Base-by-base conservation (phyloP, 2,329 filamentous ascomycete species). In the Sclerotinia borealis region DNA sequence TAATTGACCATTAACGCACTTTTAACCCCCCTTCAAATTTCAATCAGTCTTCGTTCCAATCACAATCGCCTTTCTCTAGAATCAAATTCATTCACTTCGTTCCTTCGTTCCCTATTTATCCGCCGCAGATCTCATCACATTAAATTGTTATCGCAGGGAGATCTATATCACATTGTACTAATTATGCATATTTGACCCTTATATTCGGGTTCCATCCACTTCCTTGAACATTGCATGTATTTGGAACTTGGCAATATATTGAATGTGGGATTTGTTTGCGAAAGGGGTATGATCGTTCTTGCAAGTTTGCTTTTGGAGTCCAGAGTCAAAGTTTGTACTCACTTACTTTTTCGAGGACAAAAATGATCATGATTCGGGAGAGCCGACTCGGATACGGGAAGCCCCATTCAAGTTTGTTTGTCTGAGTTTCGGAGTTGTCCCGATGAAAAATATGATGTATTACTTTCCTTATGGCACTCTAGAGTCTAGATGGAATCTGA, bases 101-200 rank as follows among this genome's bases (percentile, higher is more conserved):
- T 22, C 25, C 15, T 45, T 43, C 31, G 11, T 37, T 37, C 6
- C 13, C 19, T 15, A 6, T 31, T 47, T 61, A 61, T 25, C 49
- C 59, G 50, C 60, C 56, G 60, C 60, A 56, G 34, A 62, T 48
- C 50, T 48, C 4, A 62, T 56, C 50, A 55, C 31, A 36, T 34
- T 31, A 13, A 29, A 41, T 61, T 25, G 7, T 43, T 37, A 43
- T 61, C 27, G 27, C 29, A n/a, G n/a, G 13, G 17, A n/a, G 47
- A 61, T 41, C 25, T 27, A 41, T 61, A 49, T 9, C 51, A 41
- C 36, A 58, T 56, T n/a, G n/a, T n/a, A n/a, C n/a, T n/a, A n/a
- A n/a, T n/a, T n/a, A n/a, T n/a, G n/a, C n/a, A n/a, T n/a, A n/a
- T n/a, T n/a, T n/a, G n/a, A n/a, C n/a, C n/a, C n/a, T n/a, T n/a